Evolutionary conservation across 805 yeast species (phyloP).

Genomic region (Wickerhamiella slavikovae): DNA sequence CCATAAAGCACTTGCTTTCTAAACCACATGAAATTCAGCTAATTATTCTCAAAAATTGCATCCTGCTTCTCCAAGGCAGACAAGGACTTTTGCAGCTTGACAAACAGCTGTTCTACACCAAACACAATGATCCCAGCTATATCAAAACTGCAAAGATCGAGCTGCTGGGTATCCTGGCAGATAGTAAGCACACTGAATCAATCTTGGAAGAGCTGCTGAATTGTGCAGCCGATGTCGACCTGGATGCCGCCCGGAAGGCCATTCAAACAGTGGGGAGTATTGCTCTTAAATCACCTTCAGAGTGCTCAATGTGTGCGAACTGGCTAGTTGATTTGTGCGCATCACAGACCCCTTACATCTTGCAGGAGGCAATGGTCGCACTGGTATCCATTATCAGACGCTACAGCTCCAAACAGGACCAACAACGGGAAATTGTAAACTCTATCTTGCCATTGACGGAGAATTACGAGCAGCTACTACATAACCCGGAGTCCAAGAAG

Average conservation of each 20-base stretch:
- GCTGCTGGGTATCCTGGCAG: slow-evolving; percentile 61
- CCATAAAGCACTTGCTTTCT: slow-evolving; percentile 39
- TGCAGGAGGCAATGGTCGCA: slow-evolving; percentile 64
- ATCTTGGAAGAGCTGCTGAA: slow-evolving; percentile 63
- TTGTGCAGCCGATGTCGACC: slow-evolving; percentile 73
- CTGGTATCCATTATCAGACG: slow-evolving; percentile 56
- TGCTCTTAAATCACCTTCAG: slow-evolving; percentile 50
- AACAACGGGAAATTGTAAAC: no score
- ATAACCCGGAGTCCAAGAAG: slow-evolving; percentile 60
- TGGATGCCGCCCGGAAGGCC: slow-evolving; percentile 71
- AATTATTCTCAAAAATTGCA: slow-evolving; percentile 59
- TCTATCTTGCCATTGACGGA: slow-evolving; percentile 22
- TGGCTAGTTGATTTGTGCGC: slow-evolving; percentile 37
- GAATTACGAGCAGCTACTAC: slow-evolving; percentile 28
- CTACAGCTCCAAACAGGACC: slow-evolving; percentile 39
- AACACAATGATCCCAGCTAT: slow-evolving; percentile 68
- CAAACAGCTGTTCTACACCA: slow-evolving; percentile 65
- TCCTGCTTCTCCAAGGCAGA: slow-evolving; percentile 29
- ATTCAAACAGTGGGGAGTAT: slow-evolving; percentile 77
- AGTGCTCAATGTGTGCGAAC: slow-evolving; percentile 44
- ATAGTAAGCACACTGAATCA: slow-evolving; percentile 32
- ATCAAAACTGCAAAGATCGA: slow-evolving; percentile 81
- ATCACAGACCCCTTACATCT: slow-evolving; percentile 48
- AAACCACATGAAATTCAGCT: slow-evolving; percentile 75
- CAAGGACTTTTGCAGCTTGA: slow-evolving; percentile 23